These are phyloP conservation scores for Basidiobolus heterosporus DNA, from an alignment of 371 early-diverging fungal species.

Conservation along the genomic window DNA sequence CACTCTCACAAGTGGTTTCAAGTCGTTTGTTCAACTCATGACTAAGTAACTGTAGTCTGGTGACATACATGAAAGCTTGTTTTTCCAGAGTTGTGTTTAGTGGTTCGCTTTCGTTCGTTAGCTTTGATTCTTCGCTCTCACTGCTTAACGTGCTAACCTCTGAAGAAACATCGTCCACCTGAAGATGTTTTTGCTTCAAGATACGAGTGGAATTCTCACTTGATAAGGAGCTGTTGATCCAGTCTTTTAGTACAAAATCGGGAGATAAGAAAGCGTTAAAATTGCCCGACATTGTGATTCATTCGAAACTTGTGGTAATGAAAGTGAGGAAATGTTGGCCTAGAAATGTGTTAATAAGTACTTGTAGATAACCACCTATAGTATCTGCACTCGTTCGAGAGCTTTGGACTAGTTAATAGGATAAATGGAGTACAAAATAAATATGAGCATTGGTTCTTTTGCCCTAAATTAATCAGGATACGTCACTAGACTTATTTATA, in stretches of 20 bases:
- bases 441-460: no score
- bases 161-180: slow-evolving; percentile 1
- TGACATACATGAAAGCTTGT: slow-evolving; percentile 23
- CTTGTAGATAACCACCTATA: no score
- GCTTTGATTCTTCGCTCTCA: slow-evolving; percentile 6
- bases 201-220: background rate
- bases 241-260: slow-evolving; percentile 37
- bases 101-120: slow-evolving; percentile 11
- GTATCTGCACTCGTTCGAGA: no score
- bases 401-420: no score
- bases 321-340: no score
- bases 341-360: no score
- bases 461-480: no score
- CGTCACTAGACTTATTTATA: no score
- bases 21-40: slow-evolving; percentile 31
- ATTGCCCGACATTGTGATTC: background rate
- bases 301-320: no score
- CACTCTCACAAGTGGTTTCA: slow-evolving; percentile 23
- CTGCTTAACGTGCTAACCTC: slow-evolving; percentile 2
- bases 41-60: slow-evolving; percentile 32
- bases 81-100: slow-evolving; percentile 12
- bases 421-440: no score
- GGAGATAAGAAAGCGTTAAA: slow-evolving; percentile 9
- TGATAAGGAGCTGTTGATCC: slow-evolving; percentile 36
- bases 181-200: slow-evolving; percentile 4